A percentile compares a stretch with the other conserved stretches of the same genome.
Evolutionary conservation across 1,284 basidiomycete species (phyloP).

Genomic region (Taiwanofungus camphoratus): DNA sequence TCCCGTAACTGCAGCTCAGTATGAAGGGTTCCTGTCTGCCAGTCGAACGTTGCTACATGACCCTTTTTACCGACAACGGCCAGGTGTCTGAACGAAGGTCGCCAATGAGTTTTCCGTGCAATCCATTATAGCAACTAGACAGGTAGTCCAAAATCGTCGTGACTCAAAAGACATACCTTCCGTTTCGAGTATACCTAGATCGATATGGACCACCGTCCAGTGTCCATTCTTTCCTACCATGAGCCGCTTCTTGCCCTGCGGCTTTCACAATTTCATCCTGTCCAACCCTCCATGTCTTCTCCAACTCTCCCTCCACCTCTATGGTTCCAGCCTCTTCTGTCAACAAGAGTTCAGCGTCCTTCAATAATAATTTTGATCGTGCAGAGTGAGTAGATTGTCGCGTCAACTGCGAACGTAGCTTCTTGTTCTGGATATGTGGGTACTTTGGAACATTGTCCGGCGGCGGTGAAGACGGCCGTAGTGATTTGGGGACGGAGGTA

Average conservation of each 20-base stretch:
- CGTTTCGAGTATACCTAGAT: constrained; percentile 85
- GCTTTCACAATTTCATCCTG: constrained; percentile 74
- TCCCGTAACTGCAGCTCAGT: constrained; percentile 88
- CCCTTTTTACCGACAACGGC: constrained; percentile 81
- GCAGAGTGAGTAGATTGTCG: constrained; percentile 53
- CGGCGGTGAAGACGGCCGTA: constrained; percentile 39
- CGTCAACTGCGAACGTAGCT: constrained; percentile 64
- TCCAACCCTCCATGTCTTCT: constrained; percentile 84
- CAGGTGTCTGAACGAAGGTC: constrained; percentile 52
- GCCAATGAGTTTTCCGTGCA: not conserved
- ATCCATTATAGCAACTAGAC: not conserved
- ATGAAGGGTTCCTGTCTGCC: constrained; percentile 84
- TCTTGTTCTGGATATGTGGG: constrained; percentile 68
- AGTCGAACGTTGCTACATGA: constrained; percentile 94
- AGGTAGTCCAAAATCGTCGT: too few species aligned
- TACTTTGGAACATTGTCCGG: constrained; percentile 43
- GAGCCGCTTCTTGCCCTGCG: constrained; percentile 70
- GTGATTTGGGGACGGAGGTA: constrained; percentile 55
- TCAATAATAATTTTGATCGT: constrained; percentile 49
- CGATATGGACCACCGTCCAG: constrained; percentile 87
- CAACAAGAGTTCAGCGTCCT: constrained; percentile 63
- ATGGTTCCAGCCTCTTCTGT: constrained; percentile 65
- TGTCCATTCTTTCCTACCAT: constrained; percentile 75
- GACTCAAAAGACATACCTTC: constrained; percentile 50
- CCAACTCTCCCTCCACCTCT: constrained; percentile 72